Base-by-base conservation (phyloP, 805 yeast species). In the Zygoascus biomembranicola region DNA sequence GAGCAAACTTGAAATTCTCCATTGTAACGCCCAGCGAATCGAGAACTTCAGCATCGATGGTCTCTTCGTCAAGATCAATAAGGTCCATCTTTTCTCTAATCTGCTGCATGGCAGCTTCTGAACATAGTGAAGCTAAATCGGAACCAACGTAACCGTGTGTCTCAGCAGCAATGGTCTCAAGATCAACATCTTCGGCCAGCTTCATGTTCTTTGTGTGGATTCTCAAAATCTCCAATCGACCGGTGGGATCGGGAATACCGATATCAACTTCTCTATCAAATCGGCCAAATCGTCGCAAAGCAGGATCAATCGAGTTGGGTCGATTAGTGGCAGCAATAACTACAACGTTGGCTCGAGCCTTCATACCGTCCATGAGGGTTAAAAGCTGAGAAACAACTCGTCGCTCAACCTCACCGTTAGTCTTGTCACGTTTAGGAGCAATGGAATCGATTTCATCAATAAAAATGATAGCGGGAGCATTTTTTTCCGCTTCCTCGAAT, bases 31-130 rank as follows among this genome's bases (percentile, higher is more conserved):
- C 98, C 63, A 94, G 78, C 26, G 96, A 87, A 70, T 94, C 96
- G 66, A 94, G 81, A 28, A 94, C 84, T 76, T 94, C 99, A 41
- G 99, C 97, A 69, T 90, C 98, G 63, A 95, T 94, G 63, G 92
- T 94, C 58, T 90, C 97, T 72, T 90, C 96, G 58, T 90, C 97
- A 62, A 90, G 77, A 67, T 92, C 98, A 63, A 95, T 94, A 60
- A 94, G 77, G 67, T 94, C 99, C 97, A 94, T 90, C 82, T 94
- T 94, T 75, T 94, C 99, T 75, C 99, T 88, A 67, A 94, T 94
- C 77, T 95, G 99, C 79, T 94, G 99, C 99, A 94, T 94, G 55
- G 99, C 99, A 60, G 99, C 99, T 76, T 95, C 99, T n/a, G 97
- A 90, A 79, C 99, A 94, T 67, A 94, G 78, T 8, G 98, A 90